Evolutionary conservation across 2,329 filamentous ascomycete species (phyloP), one percentile per base, ranked within the genome.

Genomic region (Ambrosiella beaveri): DNA sequence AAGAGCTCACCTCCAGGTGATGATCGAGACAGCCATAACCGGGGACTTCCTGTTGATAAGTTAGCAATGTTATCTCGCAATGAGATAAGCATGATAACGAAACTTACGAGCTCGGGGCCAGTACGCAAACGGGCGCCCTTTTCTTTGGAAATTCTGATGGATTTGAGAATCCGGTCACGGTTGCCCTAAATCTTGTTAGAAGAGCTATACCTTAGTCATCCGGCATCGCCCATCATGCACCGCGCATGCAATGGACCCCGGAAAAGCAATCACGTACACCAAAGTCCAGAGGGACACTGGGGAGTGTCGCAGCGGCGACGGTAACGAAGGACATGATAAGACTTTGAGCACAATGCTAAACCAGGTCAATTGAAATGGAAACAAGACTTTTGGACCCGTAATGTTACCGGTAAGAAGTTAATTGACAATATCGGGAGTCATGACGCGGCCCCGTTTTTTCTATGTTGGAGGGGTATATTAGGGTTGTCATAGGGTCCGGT

Each of bases 121-220:
- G 78, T 75, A 56, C 82, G 74, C n/a, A 86, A 68, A 8, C 73
- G 77, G n/a, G 82, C 82, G 35, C 80, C 79, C 2, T 73, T 72
- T 52, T 70, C 71, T 67, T 85, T 86, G 15, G 83, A 81, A 35
- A 69, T 63, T 40, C 69, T 71, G 63, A 86, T 81, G 58, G 77
- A 81, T 66, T 84, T 73, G 15, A 82, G 74, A 62, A 86, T 85
- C 15, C 84, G 73, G 54, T 75, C 73, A 1, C 73, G 68, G 64
- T 87, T 87, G 41, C 81, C 82, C 59, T 60, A 55, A 19, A n/a
- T 13, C 3, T 8, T 38, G 37, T 56, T 51, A 56, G 27, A 27
- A 27, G 52, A 56, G 17, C 7, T 4, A 45, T 17, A 41, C 17
- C 13, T 19, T 36, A 2, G 12, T 12, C 47, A 27, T 27, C 27